Evolutionary conservation across 2,329 filamentous ascomycete genomes (phyloP), one percentile per base, ranked within the genome.

Genomic region (Cladosporium sp.): DNA sequence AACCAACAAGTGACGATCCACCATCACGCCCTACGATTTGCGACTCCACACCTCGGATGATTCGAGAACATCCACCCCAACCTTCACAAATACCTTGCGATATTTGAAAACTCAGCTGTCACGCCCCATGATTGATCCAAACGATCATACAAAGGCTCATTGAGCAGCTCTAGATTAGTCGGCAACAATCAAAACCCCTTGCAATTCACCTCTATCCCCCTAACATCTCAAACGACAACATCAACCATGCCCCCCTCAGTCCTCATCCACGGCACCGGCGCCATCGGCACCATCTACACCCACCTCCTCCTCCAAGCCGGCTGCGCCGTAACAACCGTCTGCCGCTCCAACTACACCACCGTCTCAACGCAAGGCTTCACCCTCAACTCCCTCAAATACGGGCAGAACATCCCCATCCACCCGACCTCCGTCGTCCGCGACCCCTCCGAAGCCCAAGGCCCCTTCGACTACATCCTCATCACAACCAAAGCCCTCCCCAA

Each of bases 391-490:
- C 60, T 61, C 4, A 57, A 68, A 17, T 73, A 69, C 48, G 62
- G 64, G 20, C 50, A 59, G 43, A 65, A 66, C 17, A 63, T 73
- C 5, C 59, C 64, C 22, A 64, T 71, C 53, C 56, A 43, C 2
- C 70, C 70, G 11, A 27, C 22, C 4, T 56, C 60, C 6, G 64
- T 73, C 20, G 69, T 68, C 2, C 60, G 60, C 6, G 58, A 58
- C 38, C 68, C 67, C 19, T 51, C 58, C 18, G 69, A 73, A 59
- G 71, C 20, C 49, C 15, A 18, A 54, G 56, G 48, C 3, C 59
- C 64, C 1, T 78, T 70, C 57, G 74, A 78, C 60, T 78, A 72
- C 57, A 58, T 78, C n/a, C 51, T 78, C 9, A 68, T 78, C 32
- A 69, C 65, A 24, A 70, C 67, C 50, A 78, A 79, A 65, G 72